Base-by-base conservation (phyloP, 1,284 basidiomycete species). In the Cryptococcus maquisensis region DNA sequence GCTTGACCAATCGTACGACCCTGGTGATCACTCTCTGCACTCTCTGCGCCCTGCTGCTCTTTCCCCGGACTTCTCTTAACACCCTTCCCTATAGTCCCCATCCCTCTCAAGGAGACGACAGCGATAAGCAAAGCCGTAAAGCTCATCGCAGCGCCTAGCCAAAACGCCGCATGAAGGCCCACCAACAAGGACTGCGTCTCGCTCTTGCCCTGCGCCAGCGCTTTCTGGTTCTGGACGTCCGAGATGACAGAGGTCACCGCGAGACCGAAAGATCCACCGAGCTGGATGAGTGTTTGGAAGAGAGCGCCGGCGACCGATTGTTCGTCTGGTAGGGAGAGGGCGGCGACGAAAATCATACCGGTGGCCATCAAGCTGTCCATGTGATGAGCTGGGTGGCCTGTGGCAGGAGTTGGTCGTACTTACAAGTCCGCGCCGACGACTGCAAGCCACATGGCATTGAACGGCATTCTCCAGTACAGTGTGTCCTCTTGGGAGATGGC, bases 391-490 rank as follows among this genome's bases (percentile, higher is more conserved):
- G 24, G 48, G 18, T 16, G 36, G 36, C 6, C 26, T 20, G 37
- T 23, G 28, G 18, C n/a, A n/a, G 16, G 20, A 26, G 20, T n/a
- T 45, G 28, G 7, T 15, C 4, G 13, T 3, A 64, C 73, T 59
- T 46, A 75, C 73, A 91, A 87, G 68, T 91, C 88, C 0, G 84
- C 86, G 36, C 89, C 89, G 42, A 88, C 79, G 23, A 90, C 88
- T 13, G 81, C 76, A 52, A 88, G 64, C 58, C 86, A 79, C 38
- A 89, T 84, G 1, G 86, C 83, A 4, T 88, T 87, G 77, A 95
- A 92, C 15, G 85, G 85, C 54, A 82, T 87, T 1, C 83, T 83
- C 89, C 89, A 93, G 71, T 87, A 95, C 1, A 83, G 72, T 3
- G 79, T 79, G 3, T 77, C 58, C 0, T 84, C 81, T 15, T 82